Base-by-base conservation (phyloP, 2,329 filamentous ascomycete species). In the Paramyrothecium sp. region DNA sequence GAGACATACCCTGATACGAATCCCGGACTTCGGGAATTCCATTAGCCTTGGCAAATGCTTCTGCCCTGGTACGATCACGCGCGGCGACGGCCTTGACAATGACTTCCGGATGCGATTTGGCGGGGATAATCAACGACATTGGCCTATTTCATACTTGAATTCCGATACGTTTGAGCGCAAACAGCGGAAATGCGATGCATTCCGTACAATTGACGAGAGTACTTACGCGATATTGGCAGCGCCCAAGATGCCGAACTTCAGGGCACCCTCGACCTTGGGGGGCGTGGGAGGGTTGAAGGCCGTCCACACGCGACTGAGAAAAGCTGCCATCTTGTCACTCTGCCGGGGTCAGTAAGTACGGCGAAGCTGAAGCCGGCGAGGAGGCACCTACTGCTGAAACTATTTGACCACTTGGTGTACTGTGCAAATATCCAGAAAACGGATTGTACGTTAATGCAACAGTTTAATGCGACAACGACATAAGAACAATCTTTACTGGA, bases 51-150 rank as follows among this genome's bases (percentile, higher is more conserved):
- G 82, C 82, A 67, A 75, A 85, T 1, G 70, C 73, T 53, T 75
- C 68, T 1, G 83, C 84, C 53, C 72, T 78, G 4, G 65, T 67
- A 34, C 63, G 69, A 64, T 83, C 77, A 5, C 83, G 74, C 3
- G 83, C 81, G 3, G 83, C 81, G 1, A 87, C 75, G 4, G 78
- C 80, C 10, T 78, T 73, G 13, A 87, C 58, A 13, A 84, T 71
- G 16, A 85, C 78, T 46, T 83, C 81, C 0, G 82, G 71, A 61
- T 87, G 83, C 3, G 73, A 76, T 59, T 73, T 78, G 16, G 82
- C 81, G 0, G 83, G 81, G 2, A 58, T 64, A 38, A 85, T 77
- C n/a, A 84, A 61, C 13, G 75, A 74, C 17, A 68, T 54, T 0
- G 77, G 75, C 10, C 74, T 78, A 58, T 30, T 30, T 30, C 26